Conservation (phyloP, 2,329 filamentous ascomycete genomes). For the Ceratocystis smalleyi region DNA sequence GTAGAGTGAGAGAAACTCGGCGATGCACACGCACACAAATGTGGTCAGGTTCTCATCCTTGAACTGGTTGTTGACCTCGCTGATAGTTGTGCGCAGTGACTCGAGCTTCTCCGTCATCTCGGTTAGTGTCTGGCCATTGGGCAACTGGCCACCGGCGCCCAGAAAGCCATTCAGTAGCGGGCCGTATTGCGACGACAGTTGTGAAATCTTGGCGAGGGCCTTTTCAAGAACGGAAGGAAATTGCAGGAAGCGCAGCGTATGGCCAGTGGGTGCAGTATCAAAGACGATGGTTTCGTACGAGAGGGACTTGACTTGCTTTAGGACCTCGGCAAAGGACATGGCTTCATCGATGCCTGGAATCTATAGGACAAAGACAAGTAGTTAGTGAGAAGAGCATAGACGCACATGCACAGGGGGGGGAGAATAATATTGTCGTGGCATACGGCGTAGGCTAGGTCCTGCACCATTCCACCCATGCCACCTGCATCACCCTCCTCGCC, state of each 20-base stretch:
- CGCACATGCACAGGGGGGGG: slow-evolving; percentile 1
- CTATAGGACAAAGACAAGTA: slow-evolving; percentile 29
- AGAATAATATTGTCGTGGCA: slow-evolving; percentile 23
- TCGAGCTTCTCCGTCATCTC: slow-evolving; percentile 94
- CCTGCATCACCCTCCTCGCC: slow-evolving; percentile 56
- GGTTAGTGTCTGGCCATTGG: slow-evolving; percentile 81
- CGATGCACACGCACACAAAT: slow-evolving; percentile 96
- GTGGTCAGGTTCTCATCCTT: slow-evolving; percentile 92
- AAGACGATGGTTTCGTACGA: slow-evolving; percentile 99
- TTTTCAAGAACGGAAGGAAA: slow-evolving; percentile 98
- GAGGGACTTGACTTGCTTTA: slow-evolving; percentile 97
- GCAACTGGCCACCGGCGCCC: slow-evolving; percentile 56
- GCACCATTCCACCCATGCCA: slow-evolving; percentile 87
- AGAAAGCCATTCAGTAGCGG: slow-evolving; percentile 90
- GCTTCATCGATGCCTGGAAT: slow-evolving; percentile 98
- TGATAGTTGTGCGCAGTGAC: slow-evolving; percentile 77
- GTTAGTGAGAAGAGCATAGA: neutral
- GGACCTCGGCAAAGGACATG: slow-evolving; percentile 98
- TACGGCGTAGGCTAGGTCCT: slow-evolving; percentile 91
- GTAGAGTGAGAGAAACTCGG: slow-evolving; percentile 90
- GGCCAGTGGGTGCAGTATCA: slow-evolving; percentile 93
- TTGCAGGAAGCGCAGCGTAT: slow-evolving; percentile 95
- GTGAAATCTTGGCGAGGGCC: slow-evolving; percentile 89
- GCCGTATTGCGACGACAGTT: slow-evolving; percentile 85
- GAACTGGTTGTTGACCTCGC: slow-evolving; percentile 94